phyloP scores from a whole-genome alignment of 805 yeast species.

The Kluyveromyces nonfermentans region DNA sequence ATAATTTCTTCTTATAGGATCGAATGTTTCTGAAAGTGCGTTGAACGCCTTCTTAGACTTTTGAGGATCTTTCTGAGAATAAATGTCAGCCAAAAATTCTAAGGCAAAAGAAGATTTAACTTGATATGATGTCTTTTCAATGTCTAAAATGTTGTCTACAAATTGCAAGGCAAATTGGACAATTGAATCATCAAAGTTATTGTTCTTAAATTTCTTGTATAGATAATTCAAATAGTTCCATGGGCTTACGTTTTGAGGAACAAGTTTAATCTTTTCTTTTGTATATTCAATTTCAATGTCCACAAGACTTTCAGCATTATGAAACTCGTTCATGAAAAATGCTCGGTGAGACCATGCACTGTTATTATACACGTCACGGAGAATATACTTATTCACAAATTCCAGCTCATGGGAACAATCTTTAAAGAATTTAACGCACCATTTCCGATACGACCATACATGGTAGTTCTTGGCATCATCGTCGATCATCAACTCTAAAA shows the following conservation, averaged over 20 bases:
- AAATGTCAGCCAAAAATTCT: constrained; percentile 50
- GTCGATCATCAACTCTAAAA: constrained; percentile 56
- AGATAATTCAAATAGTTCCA: constrained; percentile 80
- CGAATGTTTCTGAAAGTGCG: constrained; percentile 43
- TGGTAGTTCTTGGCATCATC: constrained; percentile 89
- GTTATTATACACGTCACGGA: constrained; percentile 70
- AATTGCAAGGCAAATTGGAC: constrained; percentile 38
- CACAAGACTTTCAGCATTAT: constrained; percentile 17
- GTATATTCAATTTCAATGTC: constrained; percentile 46
- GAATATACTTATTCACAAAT: constrained; percentile 41
- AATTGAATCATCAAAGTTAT: constrained; percentile 30
- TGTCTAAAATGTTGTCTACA: constrained; percentile 26
- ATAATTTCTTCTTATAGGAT: constrained; percentile 52
- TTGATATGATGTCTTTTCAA: constrained; percentile 16
- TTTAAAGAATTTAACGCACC: constrained; percentile 58
- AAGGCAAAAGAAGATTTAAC: constrained; percentile 51
- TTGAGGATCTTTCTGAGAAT: constrained; percentile 21
- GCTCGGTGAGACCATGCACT: constrained; percentile 89
- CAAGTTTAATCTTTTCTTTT: constrained; percentile 37
- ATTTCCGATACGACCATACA: constrained; percentile 88
- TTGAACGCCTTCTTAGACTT: constrained; percentile 39
- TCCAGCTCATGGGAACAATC: constrained; percentile 42
- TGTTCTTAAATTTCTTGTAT: constrained; percentile 23
- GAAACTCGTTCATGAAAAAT: constrained; percentile 37
- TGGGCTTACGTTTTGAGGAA: constrained; percentile 75